Evolutionary conservation across 768 basidiomycete species (phyloP), one percentile per base, ranked within the genome.

Genomic region (Coprinopsis sp.): DNA sequence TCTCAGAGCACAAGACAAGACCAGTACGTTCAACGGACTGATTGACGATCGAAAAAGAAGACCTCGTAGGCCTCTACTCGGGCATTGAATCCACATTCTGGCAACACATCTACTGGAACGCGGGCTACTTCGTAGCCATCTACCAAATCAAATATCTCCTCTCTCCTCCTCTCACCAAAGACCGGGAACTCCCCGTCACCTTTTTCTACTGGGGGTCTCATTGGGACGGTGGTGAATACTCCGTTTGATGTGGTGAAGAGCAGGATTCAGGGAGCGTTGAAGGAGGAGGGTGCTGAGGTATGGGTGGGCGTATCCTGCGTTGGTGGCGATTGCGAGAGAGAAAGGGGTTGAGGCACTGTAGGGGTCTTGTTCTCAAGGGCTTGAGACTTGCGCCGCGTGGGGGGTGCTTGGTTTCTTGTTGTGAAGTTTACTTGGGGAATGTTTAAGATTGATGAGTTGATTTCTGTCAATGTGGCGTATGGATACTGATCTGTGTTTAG

Each of bases 41-140:
- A 76, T 92, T 62, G 94, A 95, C 50, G 95, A 63, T 96, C 38
- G 74, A 64, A 55, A 85, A 83, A 49, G 83, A 91, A 27, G 95
- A 96, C 23, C 41, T 87, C 3, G 66, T 97, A 0, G 94, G 91
- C 16, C 67, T 97, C 21, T 97, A 97, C 60, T 81, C 81, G 18
- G 94, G 96, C 28, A 94, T 98, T 87, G 96, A 98, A 62, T 80
- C 91, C 11, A 98, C 95, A 2, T 95, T 97, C 70, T 97, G 95
- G 95, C 79, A 94, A 90, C 90, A 93, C 56, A 56, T 91, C 24
- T 85, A 81, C 77, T 94, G 88, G 90, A 91, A 97, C 58, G 95
- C 91, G 25, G 95, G 95, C 8, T 98, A 93, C 73, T 99, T 99
- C 52, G 89, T 87, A 19, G 78, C 82, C 47, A 98, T 99, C 59